phyloP scores from a whole-genome alignment of 2,329 filamentous ascomycete species.

The Chrysosporium keratinophilum region DNA sequence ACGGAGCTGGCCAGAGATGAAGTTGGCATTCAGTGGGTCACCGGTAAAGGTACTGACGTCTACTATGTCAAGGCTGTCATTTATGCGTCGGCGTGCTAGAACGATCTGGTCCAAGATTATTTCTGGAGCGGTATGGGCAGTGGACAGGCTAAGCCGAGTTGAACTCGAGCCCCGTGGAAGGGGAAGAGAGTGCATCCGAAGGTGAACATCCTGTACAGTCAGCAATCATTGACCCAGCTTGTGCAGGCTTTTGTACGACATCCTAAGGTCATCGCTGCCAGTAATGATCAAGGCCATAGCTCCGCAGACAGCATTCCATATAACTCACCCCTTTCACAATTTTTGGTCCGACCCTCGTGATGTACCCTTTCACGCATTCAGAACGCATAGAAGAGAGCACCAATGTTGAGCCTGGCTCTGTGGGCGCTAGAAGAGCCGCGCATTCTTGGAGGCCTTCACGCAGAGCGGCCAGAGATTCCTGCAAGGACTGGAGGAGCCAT shows the following conservation, averaged over 20 bases:
- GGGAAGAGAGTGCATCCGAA: slow-evolving; percentile 52
- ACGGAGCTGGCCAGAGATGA: slow-evolving; percentile 49
- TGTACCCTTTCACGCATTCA: slow-evolving; percentile 82
- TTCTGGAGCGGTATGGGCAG: slow-evolving; percentile 44
- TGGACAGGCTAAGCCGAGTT: slow-evolving; percentile 45
- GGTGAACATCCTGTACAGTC: slow-evolving; percentile 54
- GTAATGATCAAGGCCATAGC: not conserved
- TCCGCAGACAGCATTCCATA: not conserved
- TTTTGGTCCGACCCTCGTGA: slow-evolving; percentile 80
- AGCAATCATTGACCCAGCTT: not conserved
- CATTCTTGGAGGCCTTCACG: slow-evolving; percentile 76
- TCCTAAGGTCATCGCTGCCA: not conserved
- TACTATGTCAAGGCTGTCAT: slow-evolving; percentile 71
- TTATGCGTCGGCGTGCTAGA: slow-evolving; percentile 64
- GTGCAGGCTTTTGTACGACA: not conserved
- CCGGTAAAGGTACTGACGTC: slow-evolving; percentile 65
- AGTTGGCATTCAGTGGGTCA: slow-evolving; percentile 48
- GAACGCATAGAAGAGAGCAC: slow-evolving; percentile 78
- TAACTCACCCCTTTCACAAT: slow-evolving; percentile 75
- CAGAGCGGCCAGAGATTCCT: slow-evolving; percentile 51
- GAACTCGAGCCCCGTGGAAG: slow-evolving; percentile 42
- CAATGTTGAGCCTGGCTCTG: slow-evolving; percentile 76
- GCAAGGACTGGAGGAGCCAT: slow-evolving; percentile 53
- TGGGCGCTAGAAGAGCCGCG: slow-evolving; percentile 71
- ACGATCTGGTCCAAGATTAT: slow-evolving; percentile 60